Evolutionary conservation across 176 grass and related monocot species (phyloP), one percentile per base, ranked within the genome.

Genomic region (Rhynchospora pubera): DNA sequence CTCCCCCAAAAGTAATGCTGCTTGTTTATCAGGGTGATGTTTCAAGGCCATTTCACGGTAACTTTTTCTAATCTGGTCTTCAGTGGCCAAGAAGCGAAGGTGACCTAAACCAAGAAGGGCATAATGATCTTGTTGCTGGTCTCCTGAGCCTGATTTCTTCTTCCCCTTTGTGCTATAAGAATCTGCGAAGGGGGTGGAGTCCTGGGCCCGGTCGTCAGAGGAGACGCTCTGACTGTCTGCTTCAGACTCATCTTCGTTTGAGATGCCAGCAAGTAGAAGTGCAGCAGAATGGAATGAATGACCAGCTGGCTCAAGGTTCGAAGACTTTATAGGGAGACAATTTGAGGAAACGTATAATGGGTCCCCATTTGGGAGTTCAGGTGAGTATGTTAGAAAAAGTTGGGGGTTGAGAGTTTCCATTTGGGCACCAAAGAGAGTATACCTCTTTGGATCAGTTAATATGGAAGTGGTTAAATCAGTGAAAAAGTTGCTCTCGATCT

Each of bases 11-110:
- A 98, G 59, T 71, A 91, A 85, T 47, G 96, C 14, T 79, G 89
- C 89, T 78, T 95, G 96, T 52, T 99, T 99, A 83, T 99, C 96
- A 84, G 96, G 96, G 83, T 99, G 96, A 85, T 99, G 92, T 58
- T 99, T 99, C 63, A 99, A 89, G 76, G 96, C 92, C 87, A 85
- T 90, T 26, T 95, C 96, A 71, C 92, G 90, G 65, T 99, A 99
- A 86, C 92, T 95, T 83, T 93, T 99, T 28, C 87, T 84, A 24
- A 99, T 99, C 66, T 99, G 96, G 79, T 99, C 96, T 77, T 99
- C 96, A 11, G 96, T 99, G 48, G 96, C 96, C 83, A 99, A 91
- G 84, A 91, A 99, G 43, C 96, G 87, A 55, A 95, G 81, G 84
- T 99, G 87, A 9, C 87, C 85, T 81, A 99, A 84, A 1, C 92